These are phyloP conservation scores for Lipomyces sp. DNA, from an alignment of 805 yeast species.

Conservation along the genomic window DNA sequence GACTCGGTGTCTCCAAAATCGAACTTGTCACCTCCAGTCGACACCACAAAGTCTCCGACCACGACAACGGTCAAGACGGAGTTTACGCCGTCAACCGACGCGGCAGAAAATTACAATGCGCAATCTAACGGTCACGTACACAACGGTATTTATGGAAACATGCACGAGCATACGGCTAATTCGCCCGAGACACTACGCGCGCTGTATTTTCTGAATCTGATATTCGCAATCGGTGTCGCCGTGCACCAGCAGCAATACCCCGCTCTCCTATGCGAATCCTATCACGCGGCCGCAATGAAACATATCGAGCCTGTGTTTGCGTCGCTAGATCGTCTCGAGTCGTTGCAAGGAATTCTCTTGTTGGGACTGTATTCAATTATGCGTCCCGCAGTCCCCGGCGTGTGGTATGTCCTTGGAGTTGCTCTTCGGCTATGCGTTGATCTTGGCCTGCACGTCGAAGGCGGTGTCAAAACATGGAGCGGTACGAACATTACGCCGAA, in stretches of 20 bases:
- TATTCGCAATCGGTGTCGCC: constrained; percentile 81
- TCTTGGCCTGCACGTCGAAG: constrained; percentile 79
- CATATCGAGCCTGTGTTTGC: constrained; percentile 62
- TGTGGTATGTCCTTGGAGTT: constrained; percentile 88
- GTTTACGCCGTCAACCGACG: constrained; percentile 10
- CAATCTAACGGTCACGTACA: not conserved
- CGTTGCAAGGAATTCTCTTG: constrained; percentile 71
- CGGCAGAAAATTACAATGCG: not conserved
- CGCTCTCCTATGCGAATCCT: constrained; percentile 68
- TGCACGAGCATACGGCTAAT: constrained; percentile 22
- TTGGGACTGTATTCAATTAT: constrained; percentile 74
- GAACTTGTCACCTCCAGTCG: constrained; percentile 3
- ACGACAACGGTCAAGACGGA: constrained; percentile 24
- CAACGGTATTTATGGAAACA: constrained; percentile 8
- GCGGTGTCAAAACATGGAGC: constrained; percentile 41
- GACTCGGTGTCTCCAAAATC: constrained; percentile 24
- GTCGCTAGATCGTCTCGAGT: constrained; percentile 66
- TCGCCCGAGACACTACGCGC: constrained; percentile 37
- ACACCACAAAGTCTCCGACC: constrained; percentile 14
- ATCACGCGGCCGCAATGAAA: constrained; percentile 65
- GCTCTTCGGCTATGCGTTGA: constrained; percentile 82
- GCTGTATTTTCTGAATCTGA: constrained; percentile 71
- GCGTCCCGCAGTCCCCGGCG: constrained; percentile 90
- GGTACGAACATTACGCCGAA: constrained; percentile 37
- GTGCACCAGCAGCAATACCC: constrained; percentile 72